Percentiles rank a stretch among this genome's conserved stretches.
phyloP scores from a whole-genome alignment of 371 early-diverging fungal genomes.

The Cladochytrium tenue region DNA sequence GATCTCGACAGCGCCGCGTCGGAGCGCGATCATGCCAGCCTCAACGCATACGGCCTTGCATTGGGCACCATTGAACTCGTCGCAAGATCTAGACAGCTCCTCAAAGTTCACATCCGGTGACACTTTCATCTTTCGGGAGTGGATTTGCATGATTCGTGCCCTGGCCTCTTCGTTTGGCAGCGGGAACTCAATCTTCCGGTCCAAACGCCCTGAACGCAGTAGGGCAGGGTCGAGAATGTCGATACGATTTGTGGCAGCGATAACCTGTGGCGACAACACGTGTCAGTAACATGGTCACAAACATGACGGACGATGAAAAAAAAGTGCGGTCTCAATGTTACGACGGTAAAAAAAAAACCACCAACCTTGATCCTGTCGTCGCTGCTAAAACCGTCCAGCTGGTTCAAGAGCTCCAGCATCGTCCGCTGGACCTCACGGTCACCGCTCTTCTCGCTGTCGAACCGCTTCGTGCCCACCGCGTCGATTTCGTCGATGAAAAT shows the following conservation, averaged over 20 bases:
- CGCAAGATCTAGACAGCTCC: conserved; percentile 96
- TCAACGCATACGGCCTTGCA: conserved; percentile 99
- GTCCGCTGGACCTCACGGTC: conserved; percentile 99
- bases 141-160: conserved; percentile 98
- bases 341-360: too few relatives aligned
- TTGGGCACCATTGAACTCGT: conserved; percentile 99
- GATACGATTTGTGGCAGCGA: conserved; percentile 99
- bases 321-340: conserved; percentile 9
- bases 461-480: conserved; percentile 99
- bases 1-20: conserved; percentile 88
- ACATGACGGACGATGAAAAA: neutral
- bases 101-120: conserved; percentile 97
- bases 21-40: conserved; percentile 98
- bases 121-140: conserved; percentile 99
- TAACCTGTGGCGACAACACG: conserved; percentile 61
- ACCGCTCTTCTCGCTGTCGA: conserved; percentile 97
- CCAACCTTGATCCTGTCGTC: conserved; percentile 93
- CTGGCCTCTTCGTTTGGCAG: conserved; percentile 98
- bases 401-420: conserved; percentile 99
- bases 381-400: conserved; percentile 98
- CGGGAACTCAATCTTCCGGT: conserved; percentile 99
- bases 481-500: conserved; percentile 99
- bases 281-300: neutral
- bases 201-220: conserved; percentile 98
- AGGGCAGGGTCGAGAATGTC: conserved; percentile 99